These are phyloP conservation scores for Dispira parvispora DNA, from an alignment of 192 early-diverging fungal species.

Conservation along the genomic window DNA sequence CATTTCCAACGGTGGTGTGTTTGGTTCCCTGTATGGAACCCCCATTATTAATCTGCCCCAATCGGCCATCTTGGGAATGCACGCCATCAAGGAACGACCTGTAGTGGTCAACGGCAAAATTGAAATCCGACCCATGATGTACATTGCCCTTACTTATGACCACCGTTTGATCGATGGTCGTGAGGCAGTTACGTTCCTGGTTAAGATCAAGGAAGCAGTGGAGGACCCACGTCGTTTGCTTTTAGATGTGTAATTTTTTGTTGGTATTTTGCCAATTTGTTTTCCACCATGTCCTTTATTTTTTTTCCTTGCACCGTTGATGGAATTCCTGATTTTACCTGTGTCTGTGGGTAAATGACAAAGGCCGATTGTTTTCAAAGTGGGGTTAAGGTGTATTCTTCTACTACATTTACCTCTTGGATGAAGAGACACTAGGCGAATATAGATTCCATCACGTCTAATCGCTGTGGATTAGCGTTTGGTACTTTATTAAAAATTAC, in stretches of 20 bases:
- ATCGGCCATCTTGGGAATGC: conserved; percentile 95
- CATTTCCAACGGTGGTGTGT: conserved; percentile 97
- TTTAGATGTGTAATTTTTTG: conserved; percentile 52
- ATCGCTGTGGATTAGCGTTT: no score
- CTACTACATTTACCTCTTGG: no score
- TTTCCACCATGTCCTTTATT: no score
- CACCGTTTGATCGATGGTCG: conserved; percentile 97
- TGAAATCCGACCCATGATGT: conserved; percentile 90
- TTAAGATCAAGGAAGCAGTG: conserved; percentile 89
- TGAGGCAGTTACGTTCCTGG: conserved; percentile 96
- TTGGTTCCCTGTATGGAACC: conserved; percentile 92
- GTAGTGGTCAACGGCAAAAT: conserved; percentile 88
- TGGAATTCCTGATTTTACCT: no score
- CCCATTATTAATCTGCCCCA: conserved; percentile 99
- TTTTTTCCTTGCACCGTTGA: no score
- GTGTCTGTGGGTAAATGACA: no score
- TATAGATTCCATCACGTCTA: no score
- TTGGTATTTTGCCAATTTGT: no score
- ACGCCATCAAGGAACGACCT: conserved; percentile 92
- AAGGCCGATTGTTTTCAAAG: no score
- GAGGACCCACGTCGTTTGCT: conserved; percentile 91
- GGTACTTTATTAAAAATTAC: no score
- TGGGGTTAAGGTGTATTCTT: no score
- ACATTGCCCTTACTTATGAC: conserved; percentile 94
- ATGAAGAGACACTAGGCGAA: no score